Conservation (phyloP, 225 moss, liverwort and hornwort species). For the Sphagnum tenellum region DNA sequence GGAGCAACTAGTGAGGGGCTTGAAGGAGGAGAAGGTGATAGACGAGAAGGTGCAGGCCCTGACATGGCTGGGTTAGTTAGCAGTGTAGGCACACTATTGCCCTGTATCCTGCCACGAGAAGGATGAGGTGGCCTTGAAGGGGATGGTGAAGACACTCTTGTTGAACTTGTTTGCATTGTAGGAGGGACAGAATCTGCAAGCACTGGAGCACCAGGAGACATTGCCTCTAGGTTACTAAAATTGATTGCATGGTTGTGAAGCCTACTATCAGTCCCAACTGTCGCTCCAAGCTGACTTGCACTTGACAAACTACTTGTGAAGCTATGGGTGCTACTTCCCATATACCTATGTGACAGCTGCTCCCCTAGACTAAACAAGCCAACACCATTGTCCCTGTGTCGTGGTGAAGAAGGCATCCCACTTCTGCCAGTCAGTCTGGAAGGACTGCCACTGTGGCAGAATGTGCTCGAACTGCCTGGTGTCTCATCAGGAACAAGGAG, state of each 20-base stretch:
- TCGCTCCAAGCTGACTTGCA: constrained; percentile 26
- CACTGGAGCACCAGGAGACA: constrained; percentile 21
- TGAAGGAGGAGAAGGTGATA: constrained; percentile 43
- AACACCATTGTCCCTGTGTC: constrained; percentile 36
- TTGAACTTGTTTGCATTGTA: constrained; percentile 29
- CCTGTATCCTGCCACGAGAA: constrained; percentile 55
- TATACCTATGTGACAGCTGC: constrained; percentile 46
- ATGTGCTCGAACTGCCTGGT: constrained; percentile 20
- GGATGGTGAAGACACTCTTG: constrained; percentile 34
- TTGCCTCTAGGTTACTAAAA: constrained; percentile 24
- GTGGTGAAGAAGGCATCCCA: constrained; percentile 37
- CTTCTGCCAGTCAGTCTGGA: constrained; percentile 30
- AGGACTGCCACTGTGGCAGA: constrained; percentile 42
- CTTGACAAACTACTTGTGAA: constrained; percentile 26
- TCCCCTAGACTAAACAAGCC: constrained; percentile 41
- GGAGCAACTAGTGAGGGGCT: constrained; percentile 48
- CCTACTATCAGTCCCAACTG: constrained; percentile 30
- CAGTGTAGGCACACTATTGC: constrained; percentile 42
- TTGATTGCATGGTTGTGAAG: constrained; percentile 40
- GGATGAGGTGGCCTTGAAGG: constrained; percentile 71
- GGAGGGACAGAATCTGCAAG: constrained; percentile 26
- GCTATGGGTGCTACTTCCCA: constrained; percentile 32
- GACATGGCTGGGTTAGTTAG: constrained; percentile 46
- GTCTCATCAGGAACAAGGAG: constrained; percentile 39
- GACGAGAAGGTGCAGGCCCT: constrained; percentile 57